Conservation (phyloP, 2,329 filamentous ascomycete genomes). For the Xylaria digitata region DNA sequence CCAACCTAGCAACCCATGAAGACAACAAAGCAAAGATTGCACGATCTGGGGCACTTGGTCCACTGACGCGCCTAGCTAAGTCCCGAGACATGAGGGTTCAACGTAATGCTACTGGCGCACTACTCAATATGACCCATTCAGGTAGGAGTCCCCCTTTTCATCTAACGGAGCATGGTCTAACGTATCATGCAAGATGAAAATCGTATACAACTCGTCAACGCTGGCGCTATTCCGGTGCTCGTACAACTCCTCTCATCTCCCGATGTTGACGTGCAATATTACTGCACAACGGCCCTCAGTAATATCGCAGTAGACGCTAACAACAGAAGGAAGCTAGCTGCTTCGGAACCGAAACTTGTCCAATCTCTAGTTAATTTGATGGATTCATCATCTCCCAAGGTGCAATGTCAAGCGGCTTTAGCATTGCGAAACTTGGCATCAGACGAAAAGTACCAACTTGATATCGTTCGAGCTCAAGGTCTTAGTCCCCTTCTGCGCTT, state of each 20-base stretch:
- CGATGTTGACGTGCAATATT: constrained; percentile 98
- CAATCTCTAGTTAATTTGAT: constrained; percentile 95
- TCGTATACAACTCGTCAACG: constrained; percentile 94
- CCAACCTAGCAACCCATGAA: constrained; percentile 96
- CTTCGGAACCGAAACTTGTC: constrained; percentile 90
- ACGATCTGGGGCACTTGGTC: constrained; percentile 89
- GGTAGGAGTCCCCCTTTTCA: constrained; percentile 67
- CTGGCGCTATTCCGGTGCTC: constrained; percentile 96
- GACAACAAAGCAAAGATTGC: constrained; percentile 99
- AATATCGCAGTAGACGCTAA: constrained; percentile 96
- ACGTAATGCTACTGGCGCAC: constrained; percentile 92
- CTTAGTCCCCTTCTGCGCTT: constrained; percentile 87
- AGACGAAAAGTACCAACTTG: constrained; percentile 98
- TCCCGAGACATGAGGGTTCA: constrained; percentile 99
- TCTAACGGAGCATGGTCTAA: constrained; percentile 29
- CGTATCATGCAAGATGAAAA: constrained; percentile 79
- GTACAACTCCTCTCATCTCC: constrained; percentile 92
- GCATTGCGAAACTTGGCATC: constrained; percentile 95
- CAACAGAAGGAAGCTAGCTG: constrained; percentile 90
- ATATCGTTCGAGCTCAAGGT: constrained; percentile 91
- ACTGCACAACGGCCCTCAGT: constrained; percentile 97
- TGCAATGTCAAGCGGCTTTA: constrained; percentile 95
- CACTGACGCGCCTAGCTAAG: constrained; percentile 90
- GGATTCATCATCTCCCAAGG: constrained; percentile 97
- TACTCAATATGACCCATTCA: constrained; percentile 99